Evolutionary conservation across 2,329 filamentous ascomycete species (phyloP), one percentile per base, ranked within the genome.

Genomic region (Cryphonectria japonica): DNA sequence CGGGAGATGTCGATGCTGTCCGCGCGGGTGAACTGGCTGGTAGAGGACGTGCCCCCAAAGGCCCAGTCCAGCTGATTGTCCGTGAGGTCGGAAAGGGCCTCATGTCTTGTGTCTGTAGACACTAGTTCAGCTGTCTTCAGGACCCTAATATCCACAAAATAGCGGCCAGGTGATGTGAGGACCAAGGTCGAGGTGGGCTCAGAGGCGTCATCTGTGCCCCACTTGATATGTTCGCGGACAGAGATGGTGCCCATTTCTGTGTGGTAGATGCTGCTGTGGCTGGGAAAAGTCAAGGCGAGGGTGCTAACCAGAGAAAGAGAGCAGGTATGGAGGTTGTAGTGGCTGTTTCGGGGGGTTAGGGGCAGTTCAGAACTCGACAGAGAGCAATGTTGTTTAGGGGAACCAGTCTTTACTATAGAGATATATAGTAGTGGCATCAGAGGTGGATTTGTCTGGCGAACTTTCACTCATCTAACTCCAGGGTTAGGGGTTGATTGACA

Each of bases 161-260:
- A 84, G 41, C 82, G 82, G 37, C 78, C 77, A 1, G 87, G 86
- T 2, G 88, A 88, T 0, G 90, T 92, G 62, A 92, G 80, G 16
- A 92, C 91, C 4, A 91, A 77, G 0, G 90, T 92, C 1, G 85
- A 86, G 0, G 90, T 92, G 22, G 87, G 87, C 78, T 92, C 90
- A 66, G 79, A 79, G n/a, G 84, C 78, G 22, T 80, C 76, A 0
- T 82, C 83, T 0, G 86, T 85, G 3, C 86, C 80, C 86, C 88
- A 90, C 72, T 85, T 85, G 74, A 92, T 91, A 73, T 84, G 88
- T 65, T 86, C 81, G 62, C 90, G 85, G 67, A 85, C 77, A 0
- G 89, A 91, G 59, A 92, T 87, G 75, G 81, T 84, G 29, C 77
- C 80, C 82, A 84, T 84, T 84, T 22, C 39, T 70, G 52, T 9